Evolutionary conservation across 192 early-diverging fungal species (phyloP).

Genomic region (Pilaira anomala): DNA sequence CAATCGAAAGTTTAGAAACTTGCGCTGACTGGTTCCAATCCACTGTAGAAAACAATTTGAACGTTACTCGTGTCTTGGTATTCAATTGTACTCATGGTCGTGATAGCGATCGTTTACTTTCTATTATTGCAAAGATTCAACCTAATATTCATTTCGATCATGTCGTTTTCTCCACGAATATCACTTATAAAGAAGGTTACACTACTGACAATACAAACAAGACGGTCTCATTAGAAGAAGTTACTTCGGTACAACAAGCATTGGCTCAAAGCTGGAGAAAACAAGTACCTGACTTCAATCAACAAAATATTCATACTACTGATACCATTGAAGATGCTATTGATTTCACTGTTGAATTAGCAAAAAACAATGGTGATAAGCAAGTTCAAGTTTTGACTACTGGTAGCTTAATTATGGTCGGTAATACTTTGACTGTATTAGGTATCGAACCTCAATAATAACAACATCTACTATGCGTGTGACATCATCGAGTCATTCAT

Average conservation of each 20-base stretch:
- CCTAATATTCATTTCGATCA: slow-evolving; percentile 48
- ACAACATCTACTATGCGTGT: not conserved
- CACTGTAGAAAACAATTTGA: slow-evolving; percentile 21
- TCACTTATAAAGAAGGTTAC: slow-evolving; percentile 44
- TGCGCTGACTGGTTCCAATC: slow-evolving; percentile 55
- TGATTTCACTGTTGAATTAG: slow-evolving; percentile 40
- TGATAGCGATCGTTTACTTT: slow-evolving; percentile 60
- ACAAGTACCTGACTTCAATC: slow-evolving; percentile 27
- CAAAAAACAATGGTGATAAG: slow-evolving; percentile 3
- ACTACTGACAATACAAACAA: slow-evolving; percentile 67
- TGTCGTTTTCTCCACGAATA: slow-evolving; percentile 82
- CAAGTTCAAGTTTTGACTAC: slow-evolving; percentile 74
- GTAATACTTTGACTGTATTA: slow-evolving; percentile 75
- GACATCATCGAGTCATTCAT: no score
- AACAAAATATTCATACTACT: slow-evolving; percentile 37
- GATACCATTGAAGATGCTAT: slow-evolving; percentile 67
- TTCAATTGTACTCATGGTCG: slow-evolving; percentile 89
- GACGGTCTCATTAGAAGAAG: slow-evolving; percentile 57
- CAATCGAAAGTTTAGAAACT: slow-evolving; percentile 74
- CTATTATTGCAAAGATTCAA: slow-evolving; percentile 52
- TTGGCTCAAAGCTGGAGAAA: slow-evolving; percentile 56
- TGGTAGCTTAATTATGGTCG: slow-evolving; percentile 91
- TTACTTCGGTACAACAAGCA: slow-evolving; percentile 59
- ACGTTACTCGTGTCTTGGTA: slow-evolving; percentile 57
- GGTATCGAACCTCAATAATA: slow-evolving; percentile 41